Evolutionary conservation across 2,329 filamentous ascomycete species (phyloP).

Genomic region (Aspergillus brasiliensis): DNA sequence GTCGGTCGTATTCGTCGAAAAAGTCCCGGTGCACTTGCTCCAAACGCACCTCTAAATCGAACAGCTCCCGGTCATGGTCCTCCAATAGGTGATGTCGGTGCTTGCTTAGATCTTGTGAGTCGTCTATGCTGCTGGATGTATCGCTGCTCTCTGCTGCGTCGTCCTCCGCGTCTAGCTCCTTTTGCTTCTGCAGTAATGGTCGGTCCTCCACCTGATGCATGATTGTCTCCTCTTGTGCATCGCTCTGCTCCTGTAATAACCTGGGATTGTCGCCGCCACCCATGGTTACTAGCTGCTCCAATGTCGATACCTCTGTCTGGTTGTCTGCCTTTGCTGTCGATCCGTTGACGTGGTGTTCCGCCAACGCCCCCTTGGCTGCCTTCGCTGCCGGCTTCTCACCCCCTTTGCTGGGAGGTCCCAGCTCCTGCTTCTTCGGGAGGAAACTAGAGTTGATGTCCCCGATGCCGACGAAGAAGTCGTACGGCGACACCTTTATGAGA

Average conservation of each 20-base stretch:
- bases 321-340: slow-evolving; percentile 27
- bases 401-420: slow-evolving; percentile 51
- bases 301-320: slow-evolving; percentile 53
- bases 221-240: slow-evolving; percentile 83
- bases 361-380: slow-evolving; percentile 24
- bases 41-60: slow-evolving; percentile 74
- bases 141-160: slow-evolving; percentile 61
- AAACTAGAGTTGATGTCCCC: slow-evolving; percentile 99
- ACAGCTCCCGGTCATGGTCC: slow-evolving; percentile 84
- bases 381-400: slow-evolving; percentile 29
- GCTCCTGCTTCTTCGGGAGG: slow-evolving; percentile 71
- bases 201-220: slow-evolving; percentile 87
- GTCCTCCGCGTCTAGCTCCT: slow-evolving; percentile 83
- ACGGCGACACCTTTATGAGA: slow-evolving; percentile 90
- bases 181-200: slow-evolving; percentile 88
- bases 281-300: slow-evolving; percentile 79
- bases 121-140: slow-evolving; percentile 44
- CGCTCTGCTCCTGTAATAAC: slow-evolving; percentile 72
- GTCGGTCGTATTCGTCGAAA: slow-evolving; percentile 76
- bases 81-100: slow-evolving; percentile 76
- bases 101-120: slow-evolving; percentile 40
- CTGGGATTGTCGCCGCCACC: slow-evolving; percentile 68
- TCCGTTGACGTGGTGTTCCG: slow-evolving; percentile 37
- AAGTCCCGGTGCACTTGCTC: slow-evolving; percentile 75
- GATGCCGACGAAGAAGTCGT: slow-evolving; percentile 97